Evolutionary conservation across 768 basidiomycete species (phyloP).

Genomic region (Lactifluus pinguis): DNA sequence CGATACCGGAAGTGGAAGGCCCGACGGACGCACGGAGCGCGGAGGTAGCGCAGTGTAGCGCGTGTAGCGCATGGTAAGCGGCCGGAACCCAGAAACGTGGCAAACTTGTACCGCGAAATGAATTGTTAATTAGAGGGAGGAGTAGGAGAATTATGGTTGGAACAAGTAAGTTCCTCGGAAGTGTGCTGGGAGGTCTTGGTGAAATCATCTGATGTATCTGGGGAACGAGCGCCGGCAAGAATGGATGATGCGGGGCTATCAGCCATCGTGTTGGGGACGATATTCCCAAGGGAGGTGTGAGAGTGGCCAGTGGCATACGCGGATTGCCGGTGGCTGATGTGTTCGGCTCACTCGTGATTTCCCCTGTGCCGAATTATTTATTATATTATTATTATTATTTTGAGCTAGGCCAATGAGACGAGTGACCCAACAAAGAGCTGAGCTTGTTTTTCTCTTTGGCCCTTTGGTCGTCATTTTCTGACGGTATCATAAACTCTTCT

Average conservation of each 20-base stretch:
- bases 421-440: not conserved
- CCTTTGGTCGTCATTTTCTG: constrained; percentile 6
- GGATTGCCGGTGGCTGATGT: constrained; percentile 1
- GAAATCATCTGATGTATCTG: constrained; percentile 11
- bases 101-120: not conserved
- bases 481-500: not conserved
- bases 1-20: not conserved
- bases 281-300: not conserved
- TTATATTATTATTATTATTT: not conserved
- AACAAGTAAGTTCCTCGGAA: constrained; percentile 1
- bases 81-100: constrained; percentile 1
- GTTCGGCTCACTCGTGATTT: not conserved
- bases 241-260: not conserved
- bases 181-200: not conserved
- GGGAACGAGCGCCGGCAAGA: constrained; percentile 4
- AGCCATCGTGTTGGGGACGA: not conserved
- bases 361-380: not conserved
- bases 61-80: not conserved
- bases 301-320: not conserved
- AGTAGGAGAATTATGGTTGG: not conserved
- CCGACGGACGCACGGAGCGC: not conserved
- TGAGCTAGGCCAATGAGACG: too few species aligned
- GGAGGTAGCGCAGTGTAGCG: constrained; percentile 3
- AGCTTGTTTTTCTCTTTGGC: not conserved
- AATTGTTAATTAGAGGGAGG: not conserved